Evolutionary conservation across 2,329 filamentous ascomycete species (phyloP), one percentile per base, ranked within the genome.

Genomic region (Fusarium continuum): DNA sequence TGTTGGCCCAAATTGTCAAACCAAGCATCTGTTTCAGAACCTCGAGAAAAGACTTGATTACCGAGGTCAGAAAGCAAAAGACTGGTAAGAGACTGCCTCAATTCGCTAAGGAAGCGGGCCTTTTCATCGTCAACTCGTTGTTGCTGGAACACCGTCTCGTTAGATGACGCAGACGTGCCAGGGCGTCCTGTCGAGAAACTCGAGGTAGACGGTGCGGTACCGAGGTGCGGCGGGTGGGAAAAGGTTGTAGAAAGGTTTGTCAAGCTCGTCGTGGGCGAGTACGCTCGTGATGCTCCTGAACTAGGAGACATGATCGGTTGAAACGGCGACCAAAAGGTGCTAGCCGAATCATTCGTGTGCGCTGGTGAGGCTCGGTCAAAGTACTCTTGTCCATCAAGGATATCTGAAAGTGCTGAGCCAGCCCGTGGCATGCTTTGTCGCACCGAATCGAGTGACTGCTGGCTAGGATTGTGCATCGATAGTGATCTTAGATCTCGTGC

Each of bases 21-120:
- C 90, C 94, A 97, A 4, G 83, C 83, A 74, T 98, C 95, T 1
- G 94, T 98, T 78, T 99, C 95, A 35, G 93, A 96, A 4, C 95
- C 95, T 45, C 86, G 86, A n/a, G 88, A 87, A 75, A 96, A 95
- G 2, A 97, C 89, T 25, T 92, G 85, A 34, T 89, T 93, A 6
- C 93, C 93, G 5, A 98, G 82, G 73, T 99, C 95, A 44, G 94
- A 98, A 22, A 98, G 79, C 3, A 98, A 79, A 16, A 99, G 81
- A 64, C 92, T 93, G 2, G 90, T 94, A 32, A 98, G 79, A 0
- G 88, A 91, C 72, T 93, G 91, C 68, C 89, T 89, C 25, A 97
- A 80, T 25, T 92, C 89, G 8, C 86, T 82, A 49, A 97, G 79
- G 75, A 97, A 97, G n/a, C 82, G 84, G 4, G 85, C 81, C 78